phyloP scores from a whole-genome alignment of 129 eudicot genomes.

The Chrysanthemum lavandulifolium region DNA sequence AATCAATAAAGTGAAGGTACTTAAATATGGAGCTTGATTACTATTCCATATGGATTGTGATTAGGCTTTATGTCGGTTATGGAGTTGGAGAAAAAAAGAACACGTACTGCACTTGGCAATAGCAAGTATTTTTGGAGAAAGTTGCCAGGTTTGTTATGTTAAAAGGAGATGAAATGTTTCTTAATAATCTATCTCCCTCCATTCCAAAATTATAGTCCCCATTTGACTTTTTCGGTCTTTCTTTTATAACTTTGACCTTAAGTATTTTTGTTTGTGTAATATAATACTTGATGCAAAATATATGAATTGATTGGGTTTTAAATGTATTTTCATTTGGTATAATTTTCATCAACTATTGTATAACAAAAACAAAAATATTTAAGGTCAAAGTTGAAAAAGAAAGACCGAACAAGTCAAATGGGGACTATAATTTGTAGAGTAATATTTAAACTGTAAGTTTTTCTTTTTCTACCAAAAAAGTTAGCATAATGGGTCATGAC shows the following conservation, averaged over 20 bases:
- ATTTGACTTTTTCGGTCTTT: too few species aligned
- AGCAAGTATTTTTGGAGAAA: neutral
- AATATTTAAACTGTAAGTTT: neutral
- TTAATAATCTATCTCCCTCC: neutral
- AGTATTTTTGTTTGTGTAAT: too few species aligned
- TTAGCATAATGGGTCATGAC: neutral
- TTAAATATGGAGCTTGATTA: neutral
- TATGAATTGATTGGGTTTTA: too few species aligned
- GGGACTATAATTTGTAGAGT: neutral
- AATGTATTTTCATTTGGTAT: too few species aligned
- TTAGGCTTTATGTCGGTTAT: neutral
- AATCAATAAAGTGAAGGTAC: neutral
- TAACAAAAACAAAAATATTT: too few species aligned
- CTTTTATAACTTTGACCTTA: too few species aligned
- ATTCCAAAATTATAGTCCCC: too few species aligned
- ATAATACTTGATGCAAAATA: too few species aligned
- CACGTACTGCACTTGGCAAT: neutral
- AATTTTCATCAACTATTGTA: too few species aligned
- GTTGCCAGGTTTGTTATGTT: neutral
- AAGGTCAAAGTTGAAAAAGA: too few species aligned
- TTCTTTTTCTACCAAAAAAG: neutral
- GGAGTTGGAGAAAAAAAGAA: neutral
- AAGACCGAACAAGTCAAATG: too few species aligned
- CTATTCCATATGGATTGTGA: neutral
- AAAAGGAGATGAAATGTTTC: neutral